These are phyloP conservation scores for Priceomyces medius DNA, from an alignment of 805 yeast species.

Conservation along the genomic window DNA sequence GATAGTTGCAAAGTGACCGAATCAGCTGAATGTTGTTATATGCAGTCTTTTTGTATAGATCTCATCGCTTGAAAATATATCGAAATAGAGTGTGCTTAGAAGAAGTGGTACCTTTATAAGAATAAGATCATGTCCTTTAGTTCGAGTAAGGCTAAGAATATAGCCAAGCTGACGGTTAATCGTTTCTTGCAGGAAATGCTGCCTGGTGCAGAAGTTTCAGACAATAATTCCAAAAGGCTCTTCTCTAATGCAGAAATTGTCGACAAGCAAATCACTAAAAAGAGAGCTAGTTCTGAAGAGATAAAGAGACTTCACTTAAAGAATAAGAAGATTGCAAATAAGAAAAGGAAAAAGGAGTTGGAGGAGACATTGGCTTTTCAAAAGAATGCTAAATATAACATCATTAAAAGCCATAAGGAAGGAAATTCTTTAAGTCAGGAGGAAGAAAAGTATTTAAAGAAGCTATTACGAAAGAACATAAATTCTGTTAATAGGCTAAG, in stretches of 20 bases:
- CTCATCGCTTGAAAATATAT: background rate
- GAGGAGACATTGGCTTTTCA: constrained; percentile 31
- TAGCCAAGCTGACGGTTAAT: constrained; percentile 43
- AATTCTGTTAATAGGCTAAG: constrained; percentile 26
- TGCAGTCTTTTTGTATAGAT: background rate
- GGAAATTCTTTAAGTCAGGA: constrained; percentile 25
- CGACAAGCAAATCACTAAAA: constrained; percentile 16
- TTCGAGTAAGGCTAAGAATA: constrained; percentile 29
- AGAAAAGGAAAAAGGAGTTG: constrained; percentile 25
- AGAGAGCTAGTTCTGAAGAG: constrained; percentile 12
- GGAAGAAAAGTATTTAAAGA: constrained; percentile 38
- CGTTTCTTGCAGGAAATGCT: constrained; percentile 23
- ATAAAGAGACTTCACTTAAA: constrained; percentile 18
- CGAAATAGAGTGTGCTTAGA: background rate
- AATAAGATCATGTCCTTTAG: constrained; percentile 20
- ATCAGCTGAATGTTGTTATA: background rate
- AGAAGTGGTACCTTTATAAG: background rate
- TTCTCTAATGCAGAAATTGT: constrained; percentile 19
- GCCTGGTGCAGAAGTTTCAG: constrained; percentile 8
- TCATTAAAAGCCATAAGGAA: constrained; percentile 33
- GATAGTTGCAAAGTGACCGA: background rate
- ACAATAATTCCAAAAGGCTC: background rate
- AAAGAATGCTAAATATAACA: constrained; percentile 37
- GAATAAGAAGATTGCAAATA: constrained; percentile 21
- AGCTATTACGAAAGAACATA: constrained; percentile 38